Base-by-base conservation (phyloP, 768 basidiomycete species). In the Rubroboletus satanas region DNA sequence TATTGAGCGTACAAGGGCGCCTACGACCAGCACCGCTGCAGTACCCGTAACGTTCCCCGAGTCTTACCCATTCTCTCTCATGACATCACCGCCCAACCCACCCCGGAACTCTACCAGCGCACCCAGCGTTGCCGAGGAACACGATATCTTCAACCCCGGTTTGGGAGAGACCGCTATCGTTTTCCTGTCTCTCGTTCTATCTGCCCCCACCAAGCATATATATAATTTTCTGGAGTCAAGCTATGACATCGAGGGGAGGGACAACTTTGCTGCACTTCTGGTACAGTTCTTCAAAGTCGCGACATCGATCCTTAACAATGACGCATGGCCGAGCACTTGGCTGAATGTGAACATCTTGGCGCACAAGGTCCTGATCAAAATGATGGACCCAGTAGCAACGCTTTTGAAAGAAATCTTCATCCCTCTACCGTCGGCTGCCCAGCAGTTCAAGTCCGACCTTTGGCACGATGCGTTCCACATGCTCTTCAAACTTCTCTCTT, bases 291-390 rank as follows among this genome's bases (percentile, higher is more conserved):
- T 97, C 79, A 84, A 80, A 52, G 87, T 93, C 37, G 83, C 83
- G 4, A 78, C 76, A 5, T 93, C 91, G 11, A 90, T 97, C 51
- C 73, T 98, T 54, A 80, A 85, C 55, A 90, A 90, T 62, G 87
- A 95, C 32, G 90, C 93, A 0, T 98, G 92, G 77, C 93, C 94
- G 0, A 81, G 78, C 60, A 84, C 84, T 35, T 98, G 96, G 96
- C 77, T 98, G 59, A 97, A 95, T 59, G 82, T 95, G 62, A 91
- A 89, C 61, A 84, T 95, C 42, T 75, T 97, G 57, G 85, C 90
- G 0, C 94, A 96, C 72, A 88, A 87, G 54, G 88, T 92, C 35
- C 71, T 96, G 68, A 80, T 95, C 71, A 92, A 90, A 73, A 83
- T 96, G 72, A 85, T 90, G 81, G 90, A 92, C 44, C 84, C 90